Percentiles rank a stretch among this genome's conserved stretches.
Evolutionary conservation across 2,329 filamentous ascomycete genomes (phyloP).

Genomic region (Penicillium brasilianum): DNA sequence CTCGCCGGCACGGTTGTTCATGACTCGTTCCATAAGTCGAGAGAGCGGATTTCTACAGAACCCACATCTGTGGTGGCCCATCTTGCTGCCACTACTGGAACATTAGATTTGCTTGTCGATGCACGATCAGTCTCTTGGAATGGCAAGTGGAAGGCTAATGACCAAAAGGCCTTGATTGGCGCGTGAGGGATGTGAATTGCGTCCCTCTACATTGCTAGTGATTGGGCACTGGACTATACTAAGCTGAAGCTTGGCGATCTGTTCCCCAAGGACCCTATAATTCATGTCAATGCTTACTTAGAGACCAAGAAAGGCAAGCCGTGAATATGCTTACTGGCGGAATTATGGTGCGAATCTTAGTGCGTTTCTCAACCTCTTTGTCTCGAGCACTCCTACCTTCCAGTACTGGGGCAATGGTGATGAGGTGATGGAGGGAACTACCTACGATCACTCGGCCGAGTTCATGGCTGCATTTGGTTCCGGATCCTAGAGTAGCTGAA

Average conservation of each 20-base stretch:
- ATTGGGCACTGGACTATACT: slow-evolving; percentile 50
- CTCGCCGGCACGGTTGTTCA: not conserved
- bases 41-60: not conserved
- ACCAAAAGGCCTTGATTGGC: slow-evolving; percentile 51
- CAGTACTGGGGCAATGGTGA: slow-evolving; percentile 45
- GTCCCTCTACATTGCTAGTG: slow-evolving; percentile 48
- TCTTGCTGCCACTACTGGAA: not conserved
- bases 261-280: slow-evolving; percentile 49
- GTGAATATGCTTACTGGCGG: slow-evolving; percentile 50
- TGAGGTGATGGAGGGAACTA: slow-evolving; percentile 46
- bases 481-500: slow-evolving; percentile 31
- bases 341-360: slow-evolving; percentile 45
- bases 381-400: slow-evolving; percentile 27
- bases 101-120: not conserved
- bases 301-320: slow-evolving; percentile 44
- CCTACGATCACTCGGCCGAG: slow-evolving; percentile 45
- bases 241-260: slow-evolving; percentile 46
- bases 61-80: not conserved
- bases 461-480: slow-evolving; percentile 41
- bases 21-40: not conserved
- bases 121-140: not conserved
- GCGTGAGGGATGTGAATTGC: slow-evolving; percentile 43
- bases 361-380: slow-evolving; percentile 31
- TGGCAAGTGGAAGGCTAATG: slow-evolving; percentile 46
- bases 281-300: slow-evolving; percentile 45